These are phyloP conservation scores for Coccomyxa sp. DNA, from an alignment of 139 green algal genomes.

Conservation along the genomic window DNA sequence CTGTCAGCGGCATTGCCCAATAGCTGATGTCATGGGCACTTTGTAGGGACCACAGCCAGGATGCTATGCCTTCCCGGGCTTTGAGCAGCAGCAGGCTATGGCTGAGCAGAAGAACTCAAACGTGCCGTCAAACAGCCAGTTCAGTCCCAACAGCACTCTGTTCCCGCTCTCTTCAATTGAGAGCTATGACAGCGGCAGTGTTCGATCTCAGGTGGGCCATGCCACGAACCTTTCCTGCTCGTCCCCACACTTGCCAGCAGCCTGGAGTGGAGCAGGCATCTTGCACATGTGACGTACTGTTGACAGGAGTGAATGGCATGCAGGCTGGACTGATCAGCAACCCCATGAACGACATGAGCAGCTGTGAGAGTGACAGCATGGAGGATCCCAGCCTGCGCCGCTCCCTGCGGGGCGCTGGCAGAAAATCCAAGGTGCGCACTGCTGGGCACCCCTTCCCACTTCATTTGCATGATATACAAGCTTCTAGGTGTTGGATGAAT, in stretches of 20 bases:
- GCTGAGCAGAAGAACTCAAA: neutral
- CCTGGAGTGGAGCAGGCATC: no score
- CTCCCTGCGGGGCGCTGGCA: neutral
- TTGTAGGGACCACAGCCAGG: no score
- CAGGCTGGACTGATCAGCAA: neutral
- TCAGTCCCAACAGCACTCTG: neutral
- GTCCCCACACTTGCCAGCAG: no score
- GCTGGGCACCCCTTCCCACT: neutral
- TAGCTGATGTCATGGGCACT: no score
- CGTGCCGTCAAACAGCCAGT: neutral
- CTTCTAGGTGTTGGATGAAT: neutral
- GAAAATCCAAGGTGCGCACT: neutral
- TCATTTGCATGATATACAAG: neutral
- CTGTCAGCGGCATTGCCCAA: no score
- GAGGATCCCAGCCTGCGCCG: neutral
- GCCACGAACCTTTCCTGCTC: no score
- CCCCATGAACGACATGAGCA: neutral
- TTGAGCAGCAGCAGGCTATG: neutral
- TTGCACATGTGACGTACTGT: no score
- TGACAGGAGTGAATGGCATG: neutral
- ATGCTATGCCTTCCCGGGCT: neutral
- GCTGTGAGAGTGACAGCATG: neutral
- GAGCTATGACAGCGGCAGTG: neutral
- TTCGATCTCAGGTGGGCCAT: no score
- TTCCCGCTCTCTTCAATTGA: neutral